Base-by-base conservation (phyloP, 1,284 basidiomycete genomes). In the Cerrena zonata region DNA sequence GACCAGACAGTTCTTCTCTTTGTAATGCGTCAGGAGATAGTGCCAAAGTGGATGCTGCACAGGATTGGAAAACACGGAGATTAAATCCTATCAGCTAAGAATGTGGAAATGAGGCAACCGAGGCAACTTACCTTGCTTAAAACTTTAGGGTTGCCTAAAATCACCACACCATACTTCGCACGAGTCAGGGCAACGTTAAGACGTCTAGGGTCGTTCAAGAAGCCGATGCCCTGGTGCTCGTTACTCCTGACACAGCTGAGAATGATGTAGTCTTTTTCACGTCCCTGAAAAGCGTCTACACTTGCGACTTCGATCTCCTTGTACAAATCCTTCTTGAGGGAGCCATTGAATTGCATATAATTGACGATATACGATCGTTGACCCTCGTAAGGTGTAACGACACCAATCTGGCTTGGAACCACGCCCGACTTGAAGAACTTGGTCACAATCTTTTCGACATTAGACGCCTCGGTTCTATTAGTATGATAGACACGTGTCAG, bases 191-290 rank as follows among this genome's bases (percentile, higher is more conserved):
- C 96, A 40, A 99, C 96, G 61, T 99, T 99, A 63, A 99, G 72
- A 58, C 96, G 86, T 55, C 96, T 78, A 2, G 96, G 96, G 68
- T 99, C 96, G 64, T 95, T 97, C 74, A 99, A 78, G 80, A 99
- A 99, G 51, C 96, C 96, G 56, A 99, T 99, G 25, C 96, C 96
- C 68, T 98, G 96, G 65, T 99, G 95, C 66, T 99, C 96, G 69
- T 99, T 99, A 71, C 93, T 96, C 63, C 96, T 78, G n/a, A 99
- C 96, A 67, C 96, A 99, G 65, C 89, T 94, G 48, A 99, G 79
- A 61, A 99, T 98, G 68, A 99, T 98, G 64, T 99, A 98, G 68
- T 99, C 96, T 78, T 99, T 99, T 74, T 99, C 96, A 65, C 96
- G 84, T 27, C 96, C 96, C 68, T 99, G 96, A 82, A 99, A 99